Conservation (phyloP, 495 filamentous ascomycete species). For the Aspergillus baeticus region DNA sequence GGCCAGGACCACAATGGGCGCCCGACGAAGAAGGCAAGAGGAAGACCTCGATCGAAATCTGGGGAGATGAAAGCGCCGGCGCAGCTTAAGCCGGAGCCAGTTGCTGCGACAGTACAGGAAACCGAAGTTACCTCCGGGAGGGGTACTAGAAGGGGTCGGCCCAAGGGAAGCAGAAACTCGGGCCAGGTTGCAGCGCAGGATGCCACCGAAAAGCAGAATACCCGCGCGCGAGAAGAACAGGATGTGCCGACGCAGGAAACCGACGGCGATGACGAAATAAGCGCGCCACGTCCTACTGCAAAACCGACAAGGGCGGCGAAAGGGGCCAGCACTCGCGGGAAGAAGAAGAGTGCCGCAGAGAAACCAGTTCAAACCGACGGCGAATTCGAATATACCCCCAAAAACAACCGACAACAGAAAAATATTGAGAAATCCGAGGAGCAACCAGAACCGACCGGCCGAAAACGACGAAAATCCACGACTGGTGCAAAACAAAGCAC, state of each 20-base stretch:
- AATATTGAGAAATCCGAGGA: slow-evolving; percentile 17
- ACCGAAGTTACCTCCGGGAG: slow-evolving; percentile 37
- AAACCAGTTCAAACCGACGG: slow-evolving; percentile 40
- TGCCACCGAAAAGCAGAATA: slow-evolving; percentile 14
- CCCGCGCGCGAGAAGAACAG: slow-evolving; percentile 20
- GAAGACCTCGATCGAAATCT: slow-evolving; percentile 35
- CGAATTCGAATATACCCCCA: slow-evolving; percentile 52
- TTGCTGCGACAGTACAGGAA: slow-evolving; percentile 16
- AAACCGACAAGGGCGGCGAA: slow-evolving; percentile 31
- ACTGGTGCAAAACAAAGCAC: slow-evolving; percentile 26
- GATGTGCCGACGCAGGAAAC: slow-evolving; percentile 27
- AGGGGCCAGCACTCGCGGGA: slow-evolving; percentile 28
- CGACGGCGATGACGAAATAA: slow-evolving; percentile 17
- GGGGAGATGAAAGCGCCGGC: slow-evolving; percentile 21
- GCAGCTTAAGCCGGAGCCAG: slow-evolving; percentile 17
- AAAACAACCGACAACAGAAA: slow-evolving; percentile 28
- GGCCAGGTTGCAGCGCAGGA: slow-evolving; percentile 25
- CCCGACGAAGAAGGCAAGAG: slow-evolving; percentile 41
- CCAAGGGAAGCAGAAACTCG: slow-evolving; percentile 35
- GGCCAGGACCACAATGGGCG: slow-evolving; percentile 34
- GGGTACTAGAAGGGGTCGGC: slow-evolving; percentile 35
- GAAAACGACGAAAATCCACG: slow-evolving; percentile 18
- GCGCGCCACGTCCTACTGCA: slow-evolving; percentile 9
- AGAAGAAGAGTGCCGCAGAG: slow-evolving; percentile 27
- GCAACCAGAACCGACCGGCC: slow-evolving; percentile 22